Conservation (phyloP, 805 yeast genomes). For the Candida maesae region DNA sequence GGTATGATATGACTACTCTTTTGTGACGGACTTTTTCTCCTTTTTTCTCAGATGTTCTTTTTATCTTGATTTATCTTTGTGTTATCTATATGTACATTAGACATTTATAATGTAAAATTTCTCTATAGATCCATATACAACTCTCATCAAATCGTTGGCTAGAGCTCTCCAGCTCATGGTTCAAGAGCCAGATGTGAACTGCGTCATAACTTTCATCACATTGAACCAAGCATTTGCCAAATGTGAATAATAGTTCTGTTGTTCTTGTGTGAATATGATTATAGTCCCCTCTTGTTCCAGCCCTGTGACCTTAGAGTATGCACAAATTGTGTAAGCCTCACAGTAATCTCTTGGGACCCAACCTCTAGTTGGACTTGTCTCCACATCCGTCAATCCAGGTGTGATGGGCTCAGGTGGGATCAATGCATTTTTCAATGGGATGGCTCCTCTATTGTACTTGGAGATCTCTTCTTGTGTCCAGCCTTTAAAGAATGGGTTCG, state of each 20-base stretch:
- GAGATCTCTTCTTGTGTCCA: not conserved
- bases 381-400: not conserved
- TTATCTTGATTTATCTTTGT: too few relatives aligned
- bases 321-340: constrained; percentile 34
- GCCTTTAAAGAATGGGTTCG: constrained; percentile 24
- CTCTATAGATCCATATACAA: too few relatives aligned
- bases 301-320: constrained; percentile 33
- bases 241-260: constrained; percentile 4
- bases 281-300: not conserved
- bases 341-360: constrained; percentile 40
- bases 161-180: too few relatives aligned
- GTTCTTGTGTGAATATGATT: constrained; percentile 5
- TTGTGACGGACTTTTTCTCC: too few relatives aligned
- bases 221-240: constrained; percentile 7
- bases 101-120: too few relatives aligned
- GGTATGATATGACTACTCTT: too few relatives aligned
- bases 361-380: constrained; percentile 23
- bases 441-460: constrained; percentile 31
- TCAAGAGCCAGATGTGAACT: too few relatives aligned
- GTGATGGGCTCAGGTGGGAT: constrained; percentile 40
- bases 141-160: too few relatives aligned
- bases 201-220: constrained; percentile 3
- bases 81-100: too few relatives aligned
- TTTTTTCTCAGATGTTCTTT: too few relatives aligned
- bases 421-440: constrained; percentile 42